Percentiles rank a stretch among this genome's conserved stretches.
These are phyloP conservation scores for Ceratobasidium sp. DNA, from an alignment of 1,284 basidiomycete species.

Conservation along the genomic window DNA sequence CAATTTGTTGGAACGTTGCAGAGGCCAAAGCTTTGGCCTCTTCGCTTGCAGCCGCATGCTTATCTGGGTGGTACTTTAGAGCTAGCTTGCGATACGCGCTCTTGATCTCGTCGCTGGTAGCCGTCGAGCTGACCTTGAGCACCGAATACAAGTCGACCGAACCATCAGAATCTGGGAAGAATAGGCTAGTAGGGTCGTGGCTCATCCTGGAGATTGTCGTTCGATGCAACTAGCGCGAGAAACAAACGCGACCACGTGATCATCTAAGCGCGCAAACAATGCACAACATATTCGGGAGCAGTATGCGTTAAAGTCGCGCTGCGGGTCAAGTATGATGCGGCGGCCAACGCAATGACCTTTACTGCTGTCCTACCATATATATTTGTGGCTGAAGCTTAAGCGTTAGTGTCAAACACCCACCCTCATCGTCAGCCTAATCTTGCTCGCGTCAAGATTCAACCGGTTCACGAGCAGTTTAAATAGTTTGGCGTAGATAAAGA, in stretches of 20 bases:
- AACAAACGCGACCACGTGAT: slow-evolving; percentile 38
- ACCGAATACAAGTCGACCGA: slow-evolving; percentile 80
- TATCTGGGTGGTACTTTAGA: slow-evolving; percentile 88
- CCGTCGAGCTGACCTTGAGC: slow-evolving; percentile 68
- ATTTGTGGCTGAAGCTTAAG: background rate
- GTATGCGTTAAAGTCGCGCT: background rate
- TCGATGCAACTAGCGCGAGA: slow-evolving; percentile 48
- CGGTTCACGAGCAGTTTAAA: background rate
- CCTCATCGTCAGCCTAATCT: background rate
- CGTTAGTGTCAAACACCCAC: background rate
- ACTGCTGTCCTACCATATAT: background rate
- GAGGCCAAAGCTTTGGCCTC: slow-evolving; percentile 72
- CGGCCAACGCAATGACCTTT: background rate
- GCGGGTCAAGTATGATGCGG: background rate
- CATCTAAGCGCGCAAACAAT: background rate
- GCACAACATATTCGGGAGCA: background rate
- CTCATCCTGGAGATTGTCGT: slow-evolving; percentile 34
- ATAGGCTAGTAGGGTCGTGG: slow-evolving; percentile 35
- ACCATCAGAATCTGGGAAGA: slow-evolving; percentile 45
- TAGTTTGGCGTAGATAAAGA: too few relatives aligned
- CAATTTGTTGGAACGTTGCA: slow-evolving; percentile 86
- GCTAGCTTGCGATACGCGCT: slow-evolving; percentile 88
- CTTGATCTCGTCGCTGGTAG: slow-evolving; percentile 76
- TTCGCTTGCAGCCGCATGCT: slow-evolving; percentile 75
- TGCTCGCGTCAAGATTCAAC: background rate